phyloP scores from a whole-genome alignment of 768 basidiomycete species.

The Rhizopogon rudus region DNA sequence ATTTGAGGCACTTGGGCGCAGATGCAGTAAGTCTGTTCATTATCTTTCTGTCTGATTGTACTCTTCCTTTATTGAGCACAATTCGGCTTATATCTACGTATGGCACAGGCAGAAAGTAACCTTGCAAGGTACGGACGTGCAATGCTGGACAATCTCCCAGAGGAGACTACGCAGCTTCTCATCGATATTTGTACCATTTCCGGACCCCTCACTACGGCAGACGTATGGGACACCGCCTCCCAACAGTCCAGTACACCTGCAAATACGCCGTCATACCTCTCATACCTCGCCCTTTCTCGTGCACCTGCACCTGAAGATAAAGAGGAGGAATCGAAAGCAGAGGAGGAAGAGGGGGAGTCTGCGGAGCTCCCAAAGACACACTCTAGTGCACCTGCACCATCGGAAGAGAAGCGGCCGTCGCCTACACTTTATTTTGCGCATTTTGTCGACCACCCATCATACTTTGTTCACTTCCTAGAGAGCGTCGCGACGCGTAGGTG shows the following conservation, averaged over 20 bases:
- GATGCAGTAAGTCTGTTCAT: constrained; percentile 56
- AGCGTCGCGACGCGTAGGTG: constrained; percentile 76
- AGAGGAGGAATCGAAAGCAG: constrained; percentile 9
- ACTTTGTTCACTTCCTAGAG: constrained; percentile 87
- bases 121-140: constrained; percentile 85
- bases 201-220: constrained; percentile 39
- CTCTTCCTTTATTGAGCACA: background rate
- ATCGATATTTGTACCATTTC: constrained; percentile 86
- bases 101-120: constrained; percentile 74
- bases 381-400: constrained; percentile 16
- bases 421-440: constrained; percentile 89
- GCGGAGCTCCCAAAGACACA: constrained; percentile 15
- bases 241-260: constrained; percentile 15
- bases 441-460: constrained; percentile 82
- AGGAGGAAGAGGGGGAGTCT: constrained; percentile 14
- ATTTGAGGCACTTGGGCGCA: constrained; percentile 73
- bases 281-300: constrained; percentile 73
- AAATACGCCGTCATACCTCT: constrained; percentile 61
- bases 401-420: constrained; percentile 51
- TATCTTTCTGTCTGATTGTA: background rate
- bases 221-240: constrained; percentile 34
- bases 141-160: constrained; percentile 75
- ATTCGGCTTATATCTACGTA: background rate
- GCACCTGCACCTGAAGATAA: constrained; percentile 28
- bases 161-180: constrained; percentile 85